These are phyloP conservation scores for Penicillium bialowiezense DNA, from an alignment of 495 filamentous ascomycete genomes.

Conservation along the genomic window DNA sequence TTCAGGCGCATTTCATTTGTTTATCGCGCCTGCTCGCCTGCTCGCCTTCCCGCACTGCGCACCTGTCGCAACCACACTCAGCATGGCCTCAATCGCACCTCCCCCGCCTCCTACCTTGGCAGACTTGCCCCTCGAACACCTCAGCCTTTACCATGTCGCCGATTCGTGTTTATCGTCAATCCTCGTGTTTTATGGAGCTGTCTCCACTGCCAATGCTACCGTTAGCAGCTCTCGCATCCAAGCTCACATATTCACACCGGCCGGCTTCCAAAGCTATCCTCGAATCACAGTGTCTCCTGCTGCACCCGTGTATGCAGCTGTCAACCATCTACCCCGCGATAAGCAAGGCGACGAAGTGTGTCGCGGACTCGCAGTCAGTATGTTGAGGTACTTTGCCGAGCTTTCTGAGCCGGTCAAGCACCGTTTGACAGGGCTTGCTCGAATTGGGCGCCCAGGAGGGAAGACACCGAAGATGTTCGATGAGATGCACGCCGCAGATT, in stretches of 20 bases:
- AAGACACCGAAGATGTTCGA: conserved; percentile 68
- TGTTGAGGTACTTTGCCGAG: conserved; percentile 91
- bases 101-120: conserved; percentile 28
- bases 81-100: conserved; percentile 35
- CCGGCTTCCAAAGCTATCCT: conserved; percentile 81
- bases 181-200: conserved; percentile 81
- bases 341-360: conserved; percentile 90
- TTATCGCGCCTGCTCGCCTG: conserved; percentile 7
- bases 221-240: conserved; percentile 88
- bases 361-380: conserved; percentile 83
- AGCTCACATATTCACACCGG: conserved; percentile 83
- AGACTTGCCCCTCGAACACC: conserved; percentile 67
- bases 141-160: conserved; percentile 77
- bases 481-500: conserved; percentile 87
- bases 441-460: conserved; percentile 28
- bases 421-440: conserved; percentile 38
- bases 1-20: conserved; percentile 1
- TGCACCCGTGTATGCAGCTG: conserved; percentile 90
- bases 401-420: conserved; percentile 73
- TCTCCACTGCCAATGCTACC: conserved; percentile 78
- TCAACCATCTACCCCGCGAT: conserved; percentile 87
- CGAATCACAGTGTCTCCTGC: conserved; percentile 89
- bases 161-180: conserved; percentile 75
- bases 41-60: not conserved
- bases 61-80: conserved; percentile 16